Evolutionary conservation across 2,329 filamentous ascomycete genomes (phyloP), one percentile per base, ranked within the genome.

Genomic region (Chaetomiaceae sp.): DNA sequence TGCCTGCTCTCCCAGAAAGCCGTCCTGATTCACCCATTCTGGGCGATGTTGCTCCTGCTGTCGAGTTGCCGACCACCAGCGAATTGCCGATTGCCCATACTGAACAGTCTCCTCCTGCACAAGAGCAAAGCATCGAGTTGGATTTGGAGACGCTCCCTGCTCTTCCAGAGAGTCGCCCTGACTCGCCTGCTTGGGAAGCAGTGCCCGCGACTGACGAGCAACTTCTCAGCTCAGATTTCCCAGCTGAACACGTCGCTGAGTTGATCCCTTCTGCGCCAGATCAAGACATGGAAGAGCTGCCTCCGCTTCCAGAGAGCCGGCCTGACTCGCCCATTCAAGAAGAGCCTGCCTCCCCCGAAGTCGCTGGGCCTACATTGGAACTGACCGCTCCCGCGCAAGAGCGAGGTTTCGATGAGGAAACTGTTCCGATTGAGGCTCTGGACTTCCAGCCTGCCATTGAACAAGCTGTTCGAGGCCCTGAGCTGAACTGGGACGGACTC

Each of bases 1-100:
- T 57, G 2, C 55, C 47, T 6, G n/a, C 43, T 4, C 47, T 51
- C 7, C 47, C 55, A 2, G 47, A 56, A 19, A 56, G 43, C 29
- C 33, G 36, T 3, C 37, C 47, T n/a, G 36, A 12, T 1, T 54
- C 46, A 11, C 54, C 54, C 25, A 20, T 22, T 2, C 36, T 17
- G 14, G 31, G 38, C 14, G 22, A 19, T 3, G 15, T 22, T 7
- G 33, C 39, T 33, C 29, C 20, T 3, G 17, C 44, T 27, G 11
- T 19, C 5, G 37, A 42, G 19, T 7, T 7, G 20, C 19, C 23
- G 23, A 6, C 36, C 3, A 31, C 14, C 9, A 12, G 14, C 8
- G 27, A 11, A 31, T 12, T 9, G 14, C n/a, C 20, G 19, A 20
- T 19, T 15, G 17, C 34, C 19, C 14, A 29, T 23, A 22, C 17